Evolutionary conservation across 495 filamentous ascomycete genomes (phyloP), one percentile per base, ranked within the genome.

Genomic region (Penicillium maclennaniae): DNA sequence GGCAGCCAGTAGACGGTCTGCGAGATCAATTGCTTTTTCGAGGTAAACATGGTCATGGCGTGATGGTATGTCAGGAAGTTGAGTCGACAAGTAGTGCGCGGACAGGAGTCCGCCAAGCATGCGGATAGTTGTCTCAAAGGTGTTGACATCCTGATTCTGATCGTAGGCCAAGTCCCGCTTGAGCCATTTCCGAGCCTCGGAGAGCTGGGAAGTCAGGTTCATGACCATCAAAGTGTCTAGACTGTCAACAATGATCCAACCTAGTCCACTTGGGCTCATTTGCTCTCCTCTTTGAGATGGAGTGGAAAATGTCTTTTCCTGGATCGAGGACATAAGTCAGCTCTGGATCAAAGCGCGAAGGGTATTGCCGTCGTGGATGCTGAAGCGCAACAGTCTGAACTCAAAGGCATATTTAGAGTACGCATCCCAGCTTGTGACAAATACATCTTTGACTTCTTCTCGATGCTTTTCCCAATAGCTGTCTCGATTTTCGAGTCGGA

Each of bases 181-280:
- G 38, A 93, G 78, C 90, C 89, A 95, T 56, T 91, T 77, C 38
- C 87, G 77, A 38, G 89, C 87, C 55, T 89, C 83, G 15, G 78
- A 73, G 19, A 95, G 76, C 45, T 87, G 78, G 10, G 77, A 84
- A 9, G 89, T 95, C 43, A 91, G 70, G 62, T 93, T 95, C 89
- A 95, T 95, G 48, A 95, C 67, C 76, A 95, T 93, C 75, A 93
- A 71, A 16, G 89, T 95, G 69, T 93, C 89, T 36, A 95, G 69
- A 44, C 87, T 80, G 67, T 95, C 90, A 25, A 95, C 82, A 51
- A 95, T 92, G 53, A 95, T 93, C 89, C 89, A 95, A 12, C 89
- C 89, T 61, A 95, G 69, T 1, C 58, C 55, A 17, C 54, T 49
- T 4, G 83, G 80, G 16, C 81, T 81, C 89, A 95, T 95, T 51